These are phyloP conservation scores for Chytridium lagenaria DNA, from an alignment of 371 early-diverging fungal genomes.

Conservation along the genomic window DNA sequence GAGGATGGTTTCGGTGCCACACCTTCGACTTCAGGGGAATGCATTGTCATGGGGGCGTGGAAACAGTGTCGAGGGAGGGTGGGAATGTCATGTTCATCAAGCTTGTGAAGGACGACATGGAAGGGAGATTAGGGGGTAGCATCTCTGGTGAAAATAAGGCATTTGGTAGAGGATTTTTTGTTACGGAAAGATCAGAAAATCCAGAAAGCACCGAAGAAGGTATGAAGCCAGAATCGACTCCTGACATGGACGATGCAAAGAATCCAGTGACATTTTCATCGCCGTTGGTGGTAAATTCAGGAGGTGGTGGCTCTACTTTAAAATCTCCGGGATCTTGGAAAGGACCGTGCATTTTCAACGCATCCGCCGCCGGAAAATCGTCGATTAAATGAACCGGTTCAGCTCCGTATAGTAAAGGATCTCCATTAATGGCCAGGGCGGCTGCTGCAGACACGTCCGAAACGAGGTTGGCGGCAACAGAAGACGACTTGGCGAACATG, in stretches of 20 bases:
- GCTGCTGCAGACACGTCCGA: background rate
- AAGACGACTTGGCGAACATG: background rate
- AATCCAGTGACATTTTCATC: too few species aligned
- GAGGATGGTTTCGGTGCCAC: background rate
- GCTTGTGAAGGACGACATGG: background rate
- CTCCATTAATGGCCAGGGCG: background rate
- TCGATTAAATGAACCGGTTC: background rate
- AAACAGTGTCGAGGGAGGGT: background rate
- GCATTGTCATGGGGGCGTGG: too few species aligned
- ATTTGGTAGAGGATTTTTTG: too few species aligned
- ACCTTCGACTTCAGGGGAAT: too few species aligned
- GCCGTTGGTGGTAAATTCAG: background rate
- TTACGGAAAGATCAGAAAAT: too few species aligned
- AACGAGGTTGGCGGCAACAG: background rate
- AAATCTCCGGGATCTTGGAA: background rate
- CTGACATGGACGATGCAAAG: too few species aligned
- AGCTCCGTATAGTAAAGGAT: background rate
- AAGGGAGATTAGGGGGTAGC: background rate
- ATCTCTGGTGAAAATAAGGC: too few species aligned
- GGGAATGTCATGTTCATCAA: background rate
- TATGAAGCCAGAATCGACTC: too few species aligned
- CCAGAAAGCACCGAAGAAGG: too few species aligned
- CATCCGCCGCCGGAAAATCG: background rate
- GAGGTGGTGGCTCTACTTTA: background rate
- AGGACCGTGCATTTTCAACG: slow-evolving; percentile 14